phyloP scores from a whole-genome alignment of 2,329 filamentous ascomycete species.

The Pleomassaria siparia region DNA sequence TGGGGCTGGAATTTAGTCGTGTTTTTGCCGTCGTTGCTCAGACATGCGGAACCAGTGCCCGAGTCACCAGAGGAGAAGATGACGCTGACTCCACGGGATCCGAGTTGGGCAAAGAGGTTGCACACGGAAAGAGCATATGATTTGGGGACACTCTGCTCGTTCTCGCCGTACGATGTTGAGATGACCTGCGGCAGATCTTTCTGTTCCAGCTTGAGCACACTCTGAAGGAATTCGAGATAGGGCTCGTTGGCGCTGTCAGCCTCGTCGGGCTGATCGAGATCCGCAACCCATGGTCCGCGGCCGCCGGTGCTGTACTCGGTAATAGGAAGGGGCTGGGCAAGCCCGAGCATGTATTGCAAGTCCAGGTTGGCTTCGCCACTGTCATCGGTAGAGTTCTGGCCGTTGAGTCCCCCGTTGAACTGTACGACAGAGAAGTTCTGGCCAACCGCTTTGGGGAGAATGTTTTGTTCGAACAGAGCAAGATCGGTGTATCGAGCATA shows the following conservation, averaged over 20 bases:
- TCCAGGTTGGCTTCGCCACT: constrained; percentile 63
- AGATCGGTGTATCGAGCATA: constrained; percentile 53
- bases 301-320: constrained; percentile 63
- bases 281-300: constrained; percentile 53
- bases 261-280: constrained; percentile 45
- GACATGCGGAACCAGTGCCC: constrained; percentile 57
- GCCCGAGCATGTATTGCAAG: constrained; percentile 59
- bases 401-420: constrained; percentile 27
- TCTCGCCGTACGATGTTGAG: constrained; percentile 66
- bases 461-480: constrained; percentile 43
- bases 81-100: constrained; percentile 64
- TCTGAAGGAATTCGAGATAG: constrained; percentile 63
- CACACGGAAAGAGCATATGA: constrained; percentile 65
- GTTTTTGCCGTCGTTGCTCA: constrained; percentile 59
- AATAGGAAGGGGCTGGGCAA: constrained; percentile 56
- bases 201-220: constrained; percentile 57
- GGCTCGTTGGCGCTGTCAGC: constrained; percentile 63
- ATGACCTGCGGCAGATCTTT: constrained; percentile 60
- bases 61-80: constrained; percentile 64
- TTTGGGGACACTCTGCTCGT: constrained; percentile 63
- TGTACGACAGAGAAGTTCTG: constrained; percentile 49
- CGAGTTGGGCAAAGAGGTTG: constrained; percentile 64
- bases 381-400: constrained; percentile 21
- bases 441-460: constrained; percentile 36
- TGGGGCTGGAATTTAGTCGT: constrained; percentile 59